Conservation (phyloP, 1,139 yeast genomes). For the Diutina scorzettiae region DNA sequence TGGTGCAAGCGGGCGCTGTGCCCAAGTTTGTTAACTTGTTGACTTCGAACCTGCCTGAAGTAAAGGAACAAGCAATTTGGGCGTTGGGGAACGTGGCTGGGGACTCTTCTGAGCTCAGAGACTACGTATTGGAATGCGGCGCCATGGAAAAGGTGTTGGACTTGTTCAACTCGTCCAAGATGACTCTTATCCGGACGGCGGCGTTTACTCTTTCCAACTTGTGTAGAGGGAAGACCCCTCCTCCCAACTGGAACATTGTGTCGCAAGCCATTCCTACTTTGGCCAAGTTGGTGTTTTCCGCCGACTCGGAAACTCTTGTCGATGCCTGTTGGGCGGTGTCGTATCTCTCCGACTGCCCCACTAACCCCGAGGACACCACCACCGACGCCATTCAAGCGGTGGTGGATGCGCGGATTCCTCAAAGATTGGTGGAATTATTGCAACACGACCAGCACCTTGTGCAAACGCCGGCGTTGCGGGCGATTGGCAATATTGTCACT, state of each 20-base stretch:
- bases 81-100: slow-evolving; percentile 99
- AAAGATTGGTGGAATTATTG: slow-evolving; percentile 81
- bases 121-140: slow-evolving; percentile 69
- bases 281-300: slow-evolving; percentile 80
- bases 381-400: slow-evolving; percentile 93
- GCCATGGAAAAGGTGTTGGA: slow-evolving; percentile 85
- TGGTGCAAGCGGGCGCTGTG: slow-evolving; percentile 88
- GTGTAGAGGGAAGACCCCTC: slow-evolving; percentile 94
- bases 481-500: slow-evolving; percentile 95
- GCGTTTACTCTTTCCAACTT: slow-evolving; percentile 96
- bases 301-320: slow-evolving; percentile 85
- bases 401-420: slow-evolving; percentile 91
- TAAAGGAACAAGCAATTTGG: slow-evolving; percentile 98
- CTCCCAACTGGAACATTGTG: slow-evolving; percentile 87
- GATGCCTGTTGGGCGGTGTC: slow-evolving; percentile 99
- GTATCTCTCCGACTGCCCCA: slow-evolving; percentile 81
- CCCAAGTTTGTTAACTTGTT: slow-evolving; percentile 80
- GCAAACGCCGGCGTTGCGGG: slow-evolving; percentile 95
- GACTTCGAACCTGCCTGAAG: slow-evolving; percentile 74
- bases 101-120: slow-evolving; percentile 83
- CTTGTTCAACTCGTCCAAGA: slow-evolving; percentile 69
- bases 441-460: slow-evolving; percentile 76
- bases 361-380: slow-evolving; percentile 76
- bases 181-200: slow-evolving; percentile 86
- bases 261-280: slow-evolving; percentile 84